phyloP scores from a whole-genome alignment of 345 rosid genomes.

The Melaleuca quinquenervia region DNA sequence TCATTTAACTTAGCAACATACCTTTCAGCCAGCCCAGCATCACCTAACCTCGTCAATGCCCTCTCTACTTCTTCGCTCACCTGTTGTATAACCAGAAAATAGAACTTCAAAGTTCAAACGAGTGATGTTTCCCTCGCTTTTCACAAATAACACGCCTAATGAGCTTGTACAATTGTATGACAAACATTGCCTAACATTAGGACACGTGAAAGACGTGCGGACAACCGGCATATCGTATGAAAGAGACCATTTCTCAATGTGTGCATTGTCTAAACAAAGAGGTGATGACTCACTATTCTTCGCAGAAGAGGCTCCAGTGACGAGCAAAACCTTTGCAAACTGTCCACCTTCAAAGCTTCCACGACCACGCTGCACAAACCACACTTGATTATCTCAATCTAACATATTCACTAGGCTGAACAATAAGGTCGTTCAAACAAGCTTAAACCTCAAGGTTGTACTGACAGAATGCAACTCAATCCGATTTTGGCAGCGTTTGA shows the following conservation, averaged over 20 bases:
- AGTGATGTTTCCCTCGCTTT: neutral
- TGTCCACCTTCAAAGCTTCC: slow-evolving; percentile 94
- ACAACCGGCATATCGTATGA: neutral
- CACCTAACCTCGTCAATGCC: slow-evolving; percentile 63
- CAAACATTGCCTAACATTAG: neutral
- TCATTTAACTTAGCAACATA: slow-evolving; percentile 5
- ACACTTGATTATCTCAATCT: neutral
- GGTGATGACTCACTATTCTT: slow-evolving; percentile 52
- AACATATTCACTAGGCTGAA: neutral
- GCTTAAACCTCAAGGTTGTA: neutral
- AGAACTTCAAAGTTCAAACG: neutral
- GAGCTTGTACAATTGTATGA: neutral
- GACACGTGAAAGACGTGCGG: neutral
- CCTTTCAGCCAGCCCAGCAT: slow-evolving; percentile 45
- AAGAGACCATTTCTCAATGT: neutral
- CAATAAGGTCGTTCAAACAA: neutral
- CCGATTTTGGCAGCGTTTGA: neutral
- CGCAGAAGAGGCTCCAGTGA: slow-evolving; percentile 94
- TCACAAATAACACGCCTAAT: neutral
- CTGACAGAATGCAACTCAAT: neutral
- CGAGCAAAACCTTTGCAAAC: slow-evolving; percentile 82
- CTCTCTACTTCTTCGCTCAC: slow-evolving; percentile 96
- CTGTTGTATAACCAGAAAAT: slow-evolving; percentile 18
- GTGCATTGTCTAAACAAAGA: neutral
- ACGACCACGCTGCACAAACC: slow-evolving; percentile 65